Evolutionary conservation across 1,139 yeast genomes (phyloP), one percentile per base, ranked within the genome.

Genomic region (Arxiozyma bovina): DNA sequence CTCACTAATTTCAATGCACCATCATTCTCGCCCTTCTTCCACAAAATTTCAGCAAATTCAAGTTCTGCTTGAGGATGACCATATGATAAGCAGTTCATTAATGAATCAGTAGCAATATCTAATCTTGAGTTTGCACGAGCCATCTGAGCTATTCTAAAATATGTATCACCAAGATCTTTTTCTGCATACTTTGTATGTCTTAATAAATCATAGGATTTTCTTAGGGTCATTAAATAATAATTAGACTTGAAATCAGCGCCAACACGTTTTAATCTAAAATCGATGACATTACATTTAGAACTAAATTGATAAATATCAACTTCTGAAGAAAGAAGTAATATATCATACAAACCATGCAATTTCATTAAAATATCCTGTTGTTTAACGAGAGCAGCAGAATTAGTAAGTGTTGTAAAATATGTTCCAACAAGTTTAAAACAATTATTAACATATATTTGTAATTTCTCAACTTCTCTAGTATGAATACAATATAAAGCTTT

Each of bases 11-110:
- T 82, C 45, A 93, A 77, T 0, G 99, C 99, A 61, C 90, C 85
- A 21, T 93, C 81, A 59, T 83, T 90, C 58, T 89, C 94, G 0
- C 96, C 96, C 66, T 88, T 90, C 1, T 83, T 85, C 98, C 99
- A 93, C 51, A 90, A 70, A 9, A 94, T 75, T 56, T 87, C 83
- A 0, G 98, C 88, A 68, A 87, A 87, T 66, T 90, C 96, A 45
- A 86, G 74, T 57, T 82, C 84, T 1, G 94, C 89, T 25, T 76
- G 74, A 0, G 72, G 70, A 50, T 72, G 68, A 0, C 69, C 70
- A 40, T 75, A 74, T 43, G 77, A 74, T 40, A 68, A 53, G 0
- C 96, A 93, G 54, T 80, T 79, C 69, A 91, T 81, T 34, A 89
- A 80, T 4, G 85, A 78, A 46, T 83, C 79, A 1, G 93, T 81